These are phyloP conservation scores for Trichoderma oligosporum DNA, from an alignment of 2,329 filamentous ascomycete genomes.

Conservation along the genomic window DNA sequence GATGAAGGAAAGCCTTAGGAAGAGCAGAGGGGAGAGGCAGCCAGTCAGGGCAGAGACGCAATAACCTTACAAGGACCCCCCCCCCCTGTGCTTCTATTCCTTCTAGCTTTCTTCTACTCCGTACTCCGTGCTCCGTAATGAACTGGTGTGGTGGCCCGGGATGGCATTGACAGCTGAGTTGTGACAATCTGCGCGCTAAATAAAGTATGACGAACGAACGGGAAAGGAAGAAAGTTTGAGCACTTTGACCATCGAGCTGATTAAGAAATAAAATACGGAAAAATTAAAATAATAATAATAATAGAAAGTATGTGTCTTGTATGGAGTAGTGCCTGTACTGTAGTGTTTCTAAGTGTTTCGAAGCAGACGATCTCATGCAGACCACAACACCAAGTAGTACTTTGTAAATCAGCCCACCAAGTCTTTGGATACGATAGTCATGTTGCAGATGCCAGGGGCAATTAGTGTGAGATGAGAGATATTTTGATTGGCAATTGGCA, in stretches of 20 bases:
- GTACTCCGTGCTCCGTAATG: neutral
- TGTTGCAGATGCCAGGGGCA: conserved; percentile 14
- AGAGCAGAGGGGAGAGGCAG: conserved; percentile 2
- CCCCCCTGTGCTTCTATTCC: conserved; percentile 10
- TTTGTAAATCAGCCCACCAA: too few relatives aligned
- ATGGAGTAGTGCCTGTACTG: too few relatives aligned
- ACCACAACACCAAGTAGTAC: neutral
- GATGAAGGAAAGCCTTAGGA: conserved; percentile 13
- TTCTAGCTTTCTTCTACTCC: conserved; percentile 13
- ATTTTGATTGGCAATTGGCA: neutral
- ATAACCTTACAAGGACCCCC: neutral
- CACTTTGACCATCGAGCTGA: too few relatives aligned
- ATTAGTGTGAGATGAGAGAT: conserved; percentile 1
- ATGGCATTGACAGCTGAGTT: too few relatives aligned
- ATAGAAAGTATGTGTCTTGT: neutral
- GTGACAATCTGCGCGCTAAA: conserved; percentile 10
- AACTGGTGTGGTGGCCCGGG: neutral
- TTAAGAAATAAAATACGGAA: too few relatives aligned
- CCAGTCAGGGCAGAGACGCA: conserved; percentile 3
- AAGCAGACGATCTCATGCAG: neutral
- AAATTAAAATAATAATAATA: too few relatives aligned
- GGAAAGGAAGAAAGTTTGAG: too few relatives aligned
- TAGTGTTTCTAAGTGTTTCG: neutral
- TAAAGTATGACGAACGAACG: too few relatives aligned
- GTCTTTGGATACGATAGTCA: neutral